Evolutionary conservation across 176 grass and related monocot species (phyloP), one percentile per base, ranked within the genome.

Genomic region (Aegilops umbellulata): DNA sequence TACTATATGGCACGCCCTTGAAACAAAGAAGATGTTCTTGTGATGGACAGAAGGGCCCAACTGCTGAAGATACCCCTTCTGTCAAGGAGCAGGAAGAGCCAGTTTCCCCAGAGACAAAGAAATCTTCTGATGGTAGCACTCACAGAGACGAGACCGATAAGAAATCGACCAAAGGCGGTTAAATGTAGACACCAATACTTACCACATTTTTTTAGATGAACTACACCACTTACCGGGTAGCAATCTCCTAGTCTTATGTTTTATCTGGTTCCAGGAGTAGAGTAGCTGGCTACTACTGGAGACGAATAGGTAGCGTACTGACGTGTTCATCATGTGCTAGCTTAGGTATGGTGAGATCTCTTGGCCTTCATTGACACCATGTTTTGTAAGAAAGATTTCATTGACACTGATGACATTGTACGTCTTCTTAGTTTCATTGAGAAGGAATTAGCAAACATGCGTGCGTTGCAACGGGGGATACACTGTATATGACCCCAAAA

Each of bases 111-210:
- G 26, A 78, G 36, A 35, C 14, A 62, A 70, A 39, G 15, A 58
- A 70, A 83, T 27, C 72, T 35, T 62, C 36, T 60, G 80, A 88
- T 47, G 81, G 35, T 31, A 82, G 24, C 24, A 8, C 25, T 68
- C 42, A 68, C 39, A 76, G 25, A 1, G 62, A 69, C 17, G 32
- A 61, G 14, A 25, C 86, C 4, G 73, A 61, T 27, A 31, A 47
- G 34, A 61, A 88, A 69, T 69, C 62, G 5, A 65, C 35, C 19
- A 78, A 83, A 69, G 9, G 0, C 47, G 60, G 2, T 29, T 78
- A 78, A 51, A 51, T 51, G 47, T 51, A 6, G 47, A 51, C 15
- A 51, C 16, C 6, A 17, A 51, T 17, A 51, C 47, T 51, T 2
- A 0, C 47, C 15, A 51, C 47, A 17, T 51, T 49, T 51, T 49